Base-by-base conservation (phyloP, 2,329 filamentous ascomycete genomes). In the Trichoderma lentiforme region DNA sequence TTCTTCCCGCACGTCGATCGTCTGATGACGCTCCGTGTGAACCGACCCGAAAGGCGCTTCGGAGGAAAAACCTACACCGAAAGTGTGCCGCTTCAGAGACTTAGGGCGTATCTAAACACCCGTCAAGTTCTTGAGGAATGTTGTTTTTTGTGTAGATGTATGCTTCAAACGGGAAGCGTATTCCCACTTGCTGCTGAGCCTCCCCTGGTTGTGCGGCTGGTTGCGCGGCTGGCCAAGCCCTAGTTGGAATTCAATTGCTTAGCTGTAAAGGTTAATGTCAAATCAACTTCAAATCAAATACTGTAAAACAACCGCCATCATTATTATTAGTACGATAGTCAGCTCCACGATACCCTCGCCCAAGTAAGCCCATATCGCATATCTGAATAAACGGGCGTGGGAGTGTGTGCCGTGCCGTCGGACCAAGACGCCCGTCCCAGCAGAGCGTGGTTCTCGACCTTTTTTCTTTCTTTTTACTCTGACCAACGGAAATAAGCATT, bases 341-440 rank as follows among this genome's bases (percentile, higher is more conserved):
- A 34, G 56, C 66, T 58, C 28, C 66, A 51, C 57, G 43, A 62
- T 36, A 53, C 30, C 47, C 28, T 57, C 64, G 26, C 14, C 18
- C 12, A 26, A 21, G 64, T 43, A 58, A 66, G 63, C 63, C 14
- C 4, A 62, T 62, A 70, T 34, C 66, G 66, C 28, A 36, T 70
- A 70, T 70, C 39, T 62, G 15, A 51, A 70, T 62, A 70, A 36
- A 36, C n/a, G 14, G 12, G 24, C 18, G 43, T 65, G 65, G 39
- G 36, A 47, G 65, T 43, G 65, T 51, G 36, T 51, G 36, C 66
- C 65, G 36, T 18, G 36, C 36, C 66, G 66, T 69, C 66, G 66
- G 53, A 69, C 63, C 63, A 58, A 68, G n/a, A 61, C 36, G 56
- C 56, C 56, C 66, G 36, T 32, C 26, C n/a, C 26, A 60, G 51